A percentile compares a stretch with the other conserved stretches of the same genome.
phyloP scores from a whole-genome alignment of 345 rosid species.

The Arabidopsis suecica region DNA sequence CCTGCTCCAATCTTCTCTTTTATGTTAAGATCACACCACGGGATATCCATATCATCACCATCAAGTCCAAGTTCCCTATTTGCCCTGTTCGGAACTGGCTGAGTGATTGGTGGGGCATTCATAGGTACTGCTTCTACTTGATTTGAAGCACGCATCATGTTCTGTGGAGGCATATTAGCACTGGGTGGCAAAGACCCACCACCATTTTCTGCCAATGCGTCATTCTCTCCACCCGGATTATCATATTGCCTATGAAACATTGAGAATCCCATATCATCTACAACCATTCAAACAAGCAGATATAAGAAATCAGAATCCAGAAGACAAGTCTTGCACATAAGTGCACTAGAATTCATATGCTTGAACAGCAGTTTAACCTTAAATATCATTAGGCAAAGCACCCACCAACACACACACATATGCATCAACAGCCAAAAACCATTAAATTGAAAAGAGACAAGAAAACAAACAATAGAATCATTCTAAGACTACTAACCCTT shows the following conservation, averaged over 20 bases:
- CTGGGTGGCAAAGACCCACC: conserved; percentile 50
- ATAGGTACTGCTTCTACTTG: conserved; percentile 52
- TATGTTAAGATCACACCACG: conserved; percentile 88
- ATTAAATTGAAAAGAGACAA: not conserved
- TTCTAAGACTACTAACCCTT: conserved; percentile 16
- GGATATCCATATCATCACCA: conserved; percentile 85
- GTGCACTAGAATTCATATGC: conserved; percentile 22
- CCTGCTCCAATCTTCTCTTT: conserved; percentile 99
- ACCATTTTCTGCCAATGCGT: conserved; percentile 51
- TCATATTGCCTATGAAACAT: conserved; percentile 58
- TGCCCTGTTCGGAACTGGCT: conserved; percentile 51
- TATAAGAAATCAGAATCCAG: conserved; percentile 28
- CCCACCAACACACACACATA: conserved; percentile 12
- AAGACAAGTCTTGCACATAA: conserved; percentile 14
- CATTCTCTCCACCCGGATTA: conserved; percentile 56
- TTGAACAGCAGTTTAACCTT: conserved; percentile 12
- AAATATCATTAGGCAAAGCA: conserved; percentile 2
- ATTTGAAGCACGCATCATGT: conserved; percentile 49
- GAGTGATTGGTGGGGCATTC: conserved; percentile 51
- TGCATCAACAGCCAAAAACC: conserved; percentile 22
- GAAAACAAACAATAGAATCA: conserved; percentile 22
- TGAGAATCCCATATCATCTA: conserved; percentile 57
- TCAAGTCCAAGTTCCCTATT: conserved; percentile 68
- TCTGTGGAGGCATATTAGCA: conserved; percentile 52
- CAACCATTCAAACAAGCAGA: conserved; percentile 47